These are phyloP conservation scores for Venturia oleaginea DNA, from an alignment of 2,329 filamentous ascomycete species.

Conservation along the genomic window DNA sequence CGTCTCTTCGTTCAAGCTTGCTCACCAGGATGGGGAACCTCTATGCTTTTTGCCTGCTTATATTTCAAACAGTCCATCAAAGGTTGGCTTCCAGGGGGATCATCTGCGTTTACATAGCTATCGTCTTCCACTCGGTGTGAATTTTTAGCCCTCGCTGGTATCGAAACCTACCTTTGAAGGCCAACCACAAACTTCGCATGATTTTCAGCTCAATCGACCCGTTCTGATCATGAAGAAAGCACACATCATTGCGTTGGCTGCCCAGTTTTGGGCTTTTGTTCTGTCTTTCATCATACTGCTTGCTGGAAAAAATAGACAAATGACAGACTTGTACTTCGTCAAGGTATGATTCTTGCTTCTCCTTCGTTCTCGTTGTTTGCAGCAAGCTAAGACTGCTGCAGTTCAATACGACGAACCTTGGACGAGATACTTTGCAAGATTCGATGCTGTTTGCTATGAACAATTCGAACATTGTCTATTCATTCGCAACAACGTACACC, in stretches of 20 bases:
- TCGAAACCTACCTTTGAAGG: neutral
- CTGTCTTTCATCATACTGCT: neutral
- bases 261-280: neutral
- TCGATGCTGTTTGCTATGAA: neutral
- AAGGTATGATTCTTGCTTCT: neutral
- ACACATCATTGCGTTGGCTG: neutral
- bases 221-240: neutral
- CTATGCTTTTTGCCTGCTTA: neutral
- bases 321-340: neutral
- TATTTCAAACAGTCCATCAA: neutral
- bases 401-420: neutral
- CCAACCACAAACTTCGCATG: neutral
- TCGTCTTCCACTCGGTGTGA: neutral
- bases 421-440: neutral
- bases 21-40: neutral
- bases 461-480: neutral
- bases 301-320: neutral
- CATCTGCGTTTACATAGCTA: neutral
- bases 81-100: neutral
- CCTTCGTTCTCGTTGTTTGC: neutral
- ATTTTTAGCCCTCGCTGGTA: neutral
- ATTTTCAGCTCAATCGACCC: neutral
- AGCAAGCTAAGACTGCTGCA: neutral
- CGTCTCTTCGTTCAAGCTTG: neutral
- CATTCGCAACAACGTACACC: neutral